These are phyloP conservation scores for Wickerhamiella domercqiae DNA, from an alignment of 805 yeast genomes.

Conservation along the genomic window DNA sequence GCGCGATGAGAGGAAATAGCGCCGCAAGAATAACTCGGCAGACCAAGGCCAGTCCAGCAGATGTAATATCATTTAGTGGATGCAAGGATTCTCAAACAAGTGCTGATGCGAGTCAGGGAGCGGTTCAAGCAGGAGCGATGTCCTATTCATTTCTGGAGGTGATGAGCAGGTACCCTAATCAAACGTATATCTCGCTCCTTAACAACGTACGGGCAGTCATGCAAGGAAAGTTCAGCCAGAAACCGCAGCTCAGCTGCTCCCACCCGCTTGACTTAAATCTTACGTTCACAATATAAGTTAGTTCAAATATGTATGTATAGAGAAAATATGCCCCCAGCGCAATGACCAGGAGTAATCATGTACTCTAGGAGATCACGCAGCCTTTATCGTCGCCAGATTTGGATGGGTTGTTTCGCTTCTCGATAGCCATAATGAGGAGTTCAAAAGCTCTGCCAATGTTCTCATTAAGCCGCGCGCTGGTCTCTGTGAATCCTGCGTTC, in stretches of 20 bases:
- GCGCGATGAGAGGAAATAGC: conserved; percentile 10
- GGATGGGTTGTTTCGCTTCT: conserved; percentile 40
- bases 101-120: conserved; percentile 66
- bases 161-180: conserved; percentile 43
- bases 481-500: conserved; percentile 62
- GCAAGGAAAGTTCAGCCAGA: conserved; percentile 54
- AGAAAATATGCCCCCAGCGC: no score
- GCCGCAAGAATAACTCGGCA: conserved; percentile 18
- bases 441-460: conserved; percentile 54
- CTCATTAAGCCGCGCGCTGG: conserved; percentile 65
- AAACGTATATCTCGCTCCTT: conserved; percentile 51
- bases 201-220: conserved; percentile 55
- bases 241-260: conserved; percentile 66
- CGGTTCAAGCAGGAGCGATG: conserved; percentile 70
- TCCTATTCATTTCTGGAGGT: conserved; percentile 62
- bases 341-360: no score
- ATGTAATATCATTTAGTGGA: conserved; percentile 61
- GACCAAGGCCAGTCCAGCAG: conserved; percentile 58
- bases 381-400: conserved; percentile 32
- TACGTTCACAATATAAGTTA: conserved; percentile 34
- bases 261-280: conserved; percentile 62
- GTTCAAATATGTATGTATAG: no score
- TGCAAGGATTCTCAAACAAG: conserved; percentile 74
- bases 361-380: conserved; percentile 27
- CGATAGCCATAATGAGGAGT: conserved; percentile 44